A percentile compares a stretch with the other conserved stretches of the same genome.
Conservation (phyloP, 1,139 yeast genomes). For the Geotrichum restrictum region DNA sequence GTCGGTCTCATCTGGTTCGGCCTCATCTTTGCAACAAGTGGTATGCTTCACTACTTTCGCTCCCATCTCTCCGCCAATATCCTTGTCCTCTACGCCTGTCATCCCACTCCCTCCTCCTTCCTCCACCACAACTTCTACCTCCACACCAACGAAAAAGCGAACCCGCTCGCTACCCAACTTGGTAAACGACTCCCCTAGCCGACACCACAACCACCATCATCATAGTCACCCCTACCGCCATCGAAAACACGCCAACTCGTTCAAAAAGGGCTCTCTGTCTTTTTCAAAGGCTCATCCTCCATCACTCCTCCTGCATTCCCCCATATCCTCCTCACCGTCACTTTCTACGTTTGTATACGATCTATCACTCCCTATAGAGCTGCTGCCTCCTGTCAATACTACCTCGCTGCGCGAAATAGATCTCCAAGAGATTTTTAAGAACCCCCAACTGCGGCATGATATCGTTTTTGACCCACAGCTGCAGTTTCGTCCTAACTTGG, state of each 20-base stretch:
- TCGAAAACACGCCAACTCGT: conserved; percentile 1
- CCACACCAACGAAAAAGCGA: conserved; percentile 22
- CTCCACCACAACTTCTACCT: conserved; percentile 4
- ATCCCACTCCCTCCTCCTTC: background rate
- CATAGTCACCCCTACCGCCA: background rate
- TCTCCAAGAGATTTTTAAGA: conserved; percentile 79
- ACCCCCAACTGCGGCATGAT: conserved; percentile 91
- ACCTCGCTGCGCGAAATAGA: conserved; percentile 84
- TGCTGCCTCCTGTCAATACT: conserved; percentile 76
- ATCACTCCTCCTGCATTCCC: conserved; percentile 12
- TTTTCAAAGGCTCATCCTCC: conserved; percentile 8
- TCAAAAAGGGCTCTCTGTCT: conserved; percentile 9
- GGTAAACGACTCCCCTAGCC: conserved; percentile 21
- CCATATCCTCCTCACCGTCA: conserved; percentile 23
- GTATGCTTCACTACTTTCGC: conserved; percentile 2
- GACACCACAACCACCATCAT: conserved; percentile 13
- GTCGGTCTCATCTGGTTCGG: no score
- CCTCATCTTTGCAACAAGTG: background rate
- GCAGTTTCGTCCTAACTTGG: conserved; percentile 87
- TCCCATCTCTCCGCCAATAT: conserved; percentile 9
- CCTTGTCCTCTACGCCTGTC: conserved; percentile 4
- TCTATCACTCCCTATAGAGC: conserved; percentile 28
- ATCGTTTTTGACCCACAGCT: conserved; percentile 87
- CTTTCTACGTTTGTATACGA: conserved; percentile 5
- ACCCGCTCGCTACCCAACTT: conserved; percentile 30